These are phyloP conservation scores for Hyphopichia burtonii DNA, from an alignment of 1,139 yeast genomes.

Conservation along the genomic window DNA sequence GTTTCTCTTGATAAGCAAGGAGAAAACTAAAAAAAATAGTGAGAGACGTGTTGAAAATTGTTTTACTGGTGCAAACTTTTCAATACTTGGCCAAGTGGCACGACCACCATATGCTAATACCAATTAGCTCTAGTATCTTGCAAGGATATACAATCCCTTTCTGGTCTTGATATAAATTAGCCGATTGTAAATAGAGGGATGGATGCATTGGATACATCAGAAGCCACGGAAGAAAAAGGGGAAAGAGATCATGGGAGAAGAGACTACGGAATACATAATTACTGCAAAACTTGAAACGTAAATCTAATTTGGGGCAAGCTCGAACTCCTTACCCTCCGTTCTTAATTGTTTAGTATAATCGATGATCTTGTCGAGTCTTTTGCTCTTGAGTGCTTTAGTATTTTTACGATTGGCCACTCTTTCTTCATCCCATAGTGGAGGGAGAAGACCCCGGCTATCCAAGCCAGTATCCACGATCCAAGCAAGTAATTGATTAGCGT, in stretches of 20 bases:
- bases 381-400: constrained; percentile 18
- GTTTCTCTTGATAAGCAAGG: background rate
- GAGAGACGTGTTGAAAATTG: constrained; percentile 1
- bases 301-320: background rate
- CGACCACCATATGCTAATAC: too few species aligned
- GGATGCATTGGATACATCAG: too few species aligned
- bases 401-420: constrained; percentile 15
- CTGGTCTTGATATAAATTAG: too few species aligned
- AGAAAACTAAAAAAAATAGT: background rate
- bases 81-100: background rate
- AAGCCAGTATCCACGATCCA: constrained; percentile 17
- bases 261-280: too few species aligned
- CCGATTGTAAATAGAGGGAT: too few species aligned
- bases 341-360: constrained; percentile 20
- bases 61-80: background rate
- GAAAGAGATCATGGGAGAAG: too few species aligned
- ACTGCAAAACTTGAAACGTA: background rate
- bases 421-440: constrained; percentile 25
- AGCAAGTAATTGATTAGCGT: constrained; percentile 22
- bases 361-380: constrained; percentile 16
- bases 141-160: too few species aligned
- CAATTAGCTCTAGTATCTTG: too few species aligned
- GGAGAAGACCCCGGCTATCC: constrained; percentile 21
- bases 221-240: too few species aligned
- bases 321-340: constrained; percentile 14